Evolutionary conservation across 129 eudicot species (phyloP).

Genomic region (Mikania micrantha): DNA sequence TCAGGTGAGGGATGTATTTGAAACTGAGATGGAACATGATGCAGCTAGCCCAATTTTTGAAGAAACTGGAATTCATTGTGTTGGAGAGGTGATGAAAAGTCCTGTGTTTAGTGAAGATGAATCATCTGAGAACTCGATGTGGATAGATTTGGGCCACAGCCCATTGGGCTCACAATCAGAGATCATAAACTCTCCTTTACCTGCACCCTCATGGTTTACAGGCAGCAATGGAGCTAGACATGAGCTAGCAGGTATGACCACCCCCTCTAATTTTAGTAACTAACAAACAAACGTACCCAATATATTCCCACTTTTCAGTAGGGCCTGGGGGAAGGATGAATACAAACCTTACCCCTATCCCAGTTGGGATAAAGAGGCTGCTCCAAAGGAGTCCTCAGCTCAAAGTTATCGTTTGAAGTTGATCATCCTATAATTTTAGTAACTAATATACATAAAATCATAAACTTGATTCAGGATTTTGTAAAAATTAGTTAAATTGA

Average conservation of each 20-base stretch:
- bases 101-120: constrained; percentile 42
- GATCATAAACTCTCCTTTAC: constrained; percentile 30
- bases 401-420: no score
- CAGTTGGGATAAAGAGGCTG: no score
- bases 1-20: constrained; percentile 39
- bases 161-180: constrained; percentile 34
- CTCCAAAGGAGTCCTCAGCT: no score
- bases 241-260: constrained; percentile 8
- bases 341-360: no score
- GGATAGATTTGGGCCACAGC: constrained; percentile 41
- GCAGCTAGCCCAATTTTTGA: constrained; percentile 32
- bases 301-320: no score
- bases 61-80: constrained; percentile 26
- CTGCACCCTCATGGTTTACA: constrained; percentile 27
- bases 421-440: neutral
- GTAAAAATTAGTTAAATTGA: neutral
- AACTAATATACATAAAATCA: neutral
- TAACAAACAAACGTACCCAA: no score
- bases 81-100: constrained; percentile 37
- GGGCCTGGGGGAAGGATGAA: no score
- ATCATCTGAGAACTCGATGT: constrained; percentile 35
- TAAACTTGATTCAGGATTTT: neutral
- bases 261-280: neutral
- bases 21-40: constrained; percentile 38
- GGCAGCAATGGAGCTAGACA: constrained; percentile 7